phyloP scores from a whole-genome alignment of 441 rosid genomes.

The Adansonia rubrostipa region DNA sequence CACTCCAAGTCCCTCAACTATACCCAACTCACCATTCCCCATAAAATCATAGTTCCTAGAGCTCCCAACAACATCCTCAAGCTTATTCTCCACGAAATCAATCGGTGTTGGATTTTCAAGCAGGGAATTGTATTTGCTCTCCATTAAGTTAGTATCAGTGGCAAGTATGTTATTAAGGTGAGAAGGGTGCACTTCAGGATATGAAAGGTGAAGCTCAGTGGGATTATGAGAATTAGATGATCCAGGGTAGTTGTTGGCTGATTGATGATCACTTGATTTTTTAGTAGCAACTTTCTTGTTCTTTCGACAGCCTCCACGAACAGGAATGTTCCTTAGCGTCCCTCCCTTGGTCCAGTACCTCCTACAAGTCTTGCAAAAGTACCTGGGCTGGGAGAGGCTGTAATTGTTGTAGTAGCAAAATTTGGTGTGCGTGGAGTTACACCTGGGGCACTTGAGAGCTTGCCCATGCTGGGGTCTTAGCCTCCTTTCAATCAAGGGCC shows the following conservation, averaged over 20 bases:
- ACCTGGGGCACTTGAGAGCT: slow-evolving; percentile 87
- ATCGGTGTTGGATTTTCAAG: slow-evolving; percentile 61
- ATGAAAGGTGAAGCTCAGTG: slow-evolving; percentile 69
- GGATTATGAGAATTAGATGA: slow-evolving; percentile 46
- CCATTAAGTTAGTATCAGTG: slow-evolving; percentile 48
- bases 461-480: slow-evolving; percentile 81
- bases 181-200: slow-evolving; percentile 54
- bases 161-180: slow-evolving; percentile 56
- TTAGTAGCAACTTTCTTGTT: slow-evolving; percentile 65
- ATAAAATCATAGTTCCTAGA: slow-evolving; percentile 65
- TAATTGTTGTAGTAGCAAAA: slow-evolving; percentile 97
- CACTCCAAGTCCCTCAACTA: slow-evolving; percentile 51
- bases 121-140: slow-evolving; percentile 53
- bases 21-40: slow-evolving; percentile 61
- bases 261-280: slow-evolving; percentile 42
- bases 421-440: slow-evolving; percentile 89
- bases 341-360: slow-evolving; percentile 99
- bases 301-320: slow-evolving; percentile 95
- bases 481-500: slow-evolving; percentile 84
- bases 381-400: slow-evolving; percentile 94
- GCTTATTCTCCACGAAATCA: slow-evolving; percentile 75
- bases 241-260: slow-evolving; percentile 32
- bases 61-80: slow-evolving; percentile 58
- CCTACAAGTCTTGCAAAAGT: slow-evolving; percentile 93
- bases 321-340: slow-evolving; percentile 87